phyloP scores from a whole-genome alignment of 1,284 basidiomycete species.

The Naganishia cerealis region DNA sequence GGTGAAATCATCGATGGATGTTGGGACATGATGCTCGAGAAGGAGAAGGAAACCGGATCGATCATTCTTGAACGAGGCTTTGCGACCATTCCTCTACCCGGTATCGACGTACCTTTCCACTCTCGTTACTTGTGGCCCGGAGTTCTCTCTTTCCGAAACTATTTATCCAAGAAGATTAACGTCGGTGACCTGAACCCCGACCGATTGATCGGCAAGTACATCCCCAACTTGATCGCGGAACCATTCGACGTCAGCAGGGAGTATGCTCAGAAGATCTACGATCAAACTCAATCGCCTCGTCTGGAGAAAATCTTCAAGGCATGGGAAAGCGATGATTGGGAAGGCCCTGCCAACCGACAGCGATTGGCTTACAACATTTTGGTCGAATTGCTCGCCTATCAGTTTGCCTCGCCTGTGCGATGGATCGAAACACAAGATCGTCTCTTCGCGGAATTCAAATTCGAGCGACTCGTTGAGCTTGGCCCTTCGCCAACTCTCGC shows the following conservation, averaged over 20 bases:
- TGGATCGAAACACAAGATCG: conserved; percentile 99
- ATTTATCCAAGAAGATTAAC: conserved; percentile 97
- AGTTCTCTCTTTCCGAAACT: conserved; percentile 73
- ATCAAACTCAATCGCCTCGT: conserved; percentile 88
- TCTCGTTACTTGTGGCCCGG: conserved; percentile 96
- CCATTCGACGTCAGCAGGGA: conserved; percentile 87
- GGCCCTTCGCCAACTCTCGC: conserved; percentile 94
- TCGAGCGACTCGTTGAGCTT: conserved; percentile 92
- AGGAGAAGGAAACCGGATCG: conserved; percentile 74
- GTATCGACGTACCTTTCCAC: conserved; percentile 99
- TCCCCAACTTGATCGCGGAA: conserved; percentile 92
- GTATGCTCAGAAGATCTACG: conserved; percentile 92
- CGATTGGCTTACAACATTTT: conserved; percentile 91
- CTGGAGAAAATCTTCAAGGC: conserved; percentile 87
- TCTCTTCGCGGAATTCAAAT: conserved; percentile 82
- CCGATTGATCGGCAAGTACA: conserved; percentile 88
- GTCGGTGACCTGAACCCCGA: conserved; percentile 85
- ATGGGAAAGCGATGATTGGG: conserved; percentile 94
- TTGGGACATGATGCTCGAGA: conserved; percentile 69
- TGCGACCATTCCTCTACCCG: conserved; percentile 90
- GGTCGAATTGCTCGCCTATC: conserved; percentile 93
- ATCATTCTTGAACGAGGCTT: conserved; percentile 95
- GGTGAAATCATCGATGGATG: conserved; percentile 87
- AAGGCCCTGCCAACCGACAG: conserved; percentile 74
- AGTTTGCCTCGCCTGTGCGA: conserved; percentile 84